These are phyloP conservation scores for Psilocybe subaeruginosa DNA, from an alignment of 768 basidiomycete species.

Conservation along the genomic window DNA sequence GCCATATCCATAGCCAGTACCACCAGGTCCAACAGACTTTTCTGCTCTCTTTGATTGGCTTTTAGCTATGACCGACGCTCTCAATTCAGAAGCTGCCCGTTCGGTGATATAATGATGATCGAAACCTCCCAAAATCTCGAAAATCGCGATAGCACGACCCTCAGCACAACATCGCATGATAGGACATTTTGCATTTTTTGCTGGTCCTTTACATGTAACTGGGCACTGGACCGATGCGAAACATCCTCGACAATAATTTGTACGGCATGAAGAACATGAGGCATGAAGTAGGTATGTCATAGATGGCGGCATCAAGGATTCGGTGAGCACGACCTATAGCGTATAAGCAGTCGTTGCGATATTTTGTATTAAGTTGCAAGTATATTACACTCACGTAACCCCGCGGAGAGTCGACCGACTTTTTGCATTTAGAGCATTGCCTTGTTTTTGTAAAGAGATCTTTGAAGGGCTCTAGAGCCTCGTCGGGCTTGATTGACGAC, in stretches of 20 bases:
- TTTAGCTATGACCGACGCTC: constrained; percentile 35
- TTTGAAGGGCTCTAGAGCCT: constrained; percentile 33
- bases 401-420: constrained; percentile 38
- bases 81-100: constrained; percentile 37
- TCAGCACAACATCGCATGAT: constrained; percentile 48
- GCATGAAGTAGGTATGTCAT: constrained; percentile 43
- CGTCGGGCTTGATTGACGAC: constrained; percentile 25
- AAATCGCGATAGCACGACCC: constrained; percentile 52
- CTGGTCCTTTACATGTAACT: constrained; percentile 42
- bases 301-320: constrained; percentile 28
- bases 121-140: constrained; percentile 51
- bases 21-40: constrained; percentile 48
- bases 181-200: constrained; percentile 33
- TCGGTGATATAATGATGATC: constrained; percentile 49
- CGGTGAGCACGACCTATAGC: constrained; percentile 31
- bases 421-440: constrained; percentile 40
- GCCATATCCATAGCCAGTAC: constrained; percentile 50
- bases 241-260: constrained; percentile 54
- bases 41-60: constrained; percentile 20
- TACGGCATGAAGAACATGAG: constrained; percentile 43
- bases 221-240: constrained; percentile 41
- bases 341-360: constrained; percentile 1
- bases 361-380: background rate
- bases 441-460: constrained; percentile 38
- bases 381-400: constrained; percentile 39